Evolutionary conservation across 1,139 yeast species (phyloP).

Genomic region (Eremothecium sinecaudum): DNA sequence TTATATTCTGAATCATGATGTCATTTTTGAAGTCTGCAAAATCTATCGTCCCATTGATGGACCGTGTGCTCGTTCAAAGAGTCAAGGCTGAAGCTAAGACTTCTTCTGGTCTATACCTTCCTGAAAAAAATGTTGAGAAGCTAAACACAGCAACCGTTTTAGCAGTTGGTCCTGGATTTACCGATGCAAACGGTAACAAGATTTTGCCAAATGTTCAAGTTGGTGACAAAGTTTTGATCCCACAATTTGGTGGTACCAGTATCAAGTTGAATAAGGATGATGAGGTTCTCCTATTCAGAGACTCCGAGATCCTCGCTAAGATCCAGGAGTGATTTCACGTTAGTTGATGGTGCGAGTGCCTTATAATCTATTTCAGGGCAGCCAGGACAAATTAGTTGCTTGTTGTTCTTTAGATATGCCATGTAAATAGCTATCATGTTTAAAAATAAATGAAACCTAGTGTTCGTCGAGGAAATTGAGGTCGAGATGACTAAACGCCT

Average conservation of each 20-base stretch:
- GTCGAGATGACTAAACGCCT: conserved; percentile 10
- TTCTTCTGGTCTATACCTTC: conserved; percentile 89
- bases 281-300: conserved; percentile 72
- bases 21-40: conserved; percentile 72
- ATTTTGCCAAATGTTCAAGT: conserved; percentile 66
- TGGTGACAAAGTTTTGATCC: conserved; percentile 91
- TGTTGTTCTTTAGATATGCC: conserved; percentile 2
- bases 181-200: conserved; percentile 58
- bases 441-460: too few species aligned
- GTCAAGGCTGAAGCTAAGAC: conserved; percentile 87
- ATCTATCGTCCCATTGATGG: conserved; percentile 83
- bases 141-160: conserved; percentile 73
- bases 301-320: conserved; percentile 89
- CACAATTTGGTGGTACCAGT: conserved; percentile 80
- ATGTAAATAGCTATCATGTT: not conserved
- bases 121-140: conserved; percentile 94
- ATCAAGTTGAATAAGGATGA: conserved; percentile 71
- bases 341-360: too few species aligned
- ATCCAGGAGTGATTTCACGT: conserved; percentile 47
- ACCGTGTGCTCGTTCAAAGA: conserved; percentile 93
- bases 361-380: too few species aligned
- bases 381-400: too few species aligned
- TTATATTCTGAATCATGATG: too few species aligned
- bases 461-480: not conserved
- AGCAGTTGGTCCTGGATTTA: conserved; percentile 77